Evolutionary conservation across 2,329 filamentous ascomycete genomes (phyloP), one percentile per base, ranked within the genome.

Genomic region (Verticillium dahliae): DNA sequence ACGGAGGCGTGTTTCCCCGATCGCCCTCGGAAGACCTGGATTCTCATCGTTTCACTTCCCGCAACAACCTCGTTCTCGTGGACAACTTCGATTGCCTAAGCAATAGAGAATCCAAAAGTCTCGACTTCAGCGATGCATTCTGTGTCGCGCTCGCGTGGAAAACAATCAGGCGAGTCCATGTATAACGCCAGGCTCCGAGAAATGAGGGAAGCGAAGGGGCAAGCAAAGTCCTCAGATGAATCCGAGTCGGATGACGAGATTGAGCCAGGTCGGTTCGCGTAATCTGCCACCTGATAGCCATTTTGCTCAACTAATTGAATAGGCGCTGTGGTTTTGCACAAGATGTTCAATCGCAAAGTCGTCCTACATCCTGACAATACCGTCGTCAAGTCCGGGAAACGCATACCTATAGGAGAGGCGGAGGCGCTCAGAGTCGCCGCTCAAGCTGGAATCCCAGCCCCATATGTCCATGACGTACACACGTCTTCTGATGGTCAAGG

Each of bases 321-420:
- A 70, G 69, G 63, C 18, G 57, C 59, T 18, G 54, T 65, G 18
- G 37, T 71, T 2, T 50, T 72, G 39, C 63, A 69, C 5, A 58
- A 66, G 14, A 22, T 69, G 33, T 63, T 61, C 56, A 61, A 62
- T 54, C 68, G 69, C 15, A 69, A 63, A 57, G 65, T 72, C 14
- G 57, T 66, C 6, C 60, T 69, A 2, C 59, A 67, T 22, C 60
- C 67, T 14, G 66, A 67, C 27, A 67, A 68, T 11, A 69, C 65
- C 18, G 64, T 70, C 41, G 55, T 68, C 50, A 72, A 72, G 59
- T 68, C 66, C 15, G 70, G 70, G 15, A 63, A 63, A 34, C 60
- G 66, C 9, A 66, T 71, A 18, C 18, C 31, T 7, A 22, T 67
- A 1, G 61, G 62, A 52, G 71, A 73, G 39, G 70, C 67, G 3